Evolutionary conservation across 345 rosid species (phyloP).

Genomic region (Trapa bicornis): DNA sequence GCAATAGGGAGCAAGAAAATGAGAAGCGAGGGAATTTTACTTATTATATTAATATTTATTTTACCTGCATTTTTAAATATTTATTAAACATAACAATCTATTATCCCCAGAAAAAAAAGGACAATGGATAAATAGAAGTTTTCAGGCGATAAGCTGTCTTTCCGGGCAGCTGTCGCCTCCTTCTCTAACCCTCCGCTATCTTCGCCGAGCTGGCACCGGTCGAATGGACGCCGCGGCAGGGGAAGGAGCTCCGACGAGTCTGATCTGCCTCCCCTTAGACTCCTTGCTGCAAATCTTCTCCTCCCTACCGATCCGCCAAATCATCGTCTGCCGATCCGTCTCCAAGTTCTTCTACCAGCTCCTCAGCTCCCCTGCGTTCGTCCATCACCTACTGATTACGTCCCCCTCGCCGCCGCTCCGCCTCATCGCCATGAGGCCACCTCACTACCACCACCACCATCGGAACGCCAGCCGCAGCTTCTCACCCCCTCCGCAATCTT

Average conservation of each 20-base stretch:
- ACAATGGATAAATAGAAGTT: neutral
- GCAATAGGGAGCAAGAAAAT: too few species aligned
- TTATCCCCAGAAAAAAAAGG: neutral
- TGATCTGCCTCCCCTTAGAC: slow-evolving; percentile 55
- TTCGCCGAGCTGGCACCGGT: slow-evolving; percentile 1
- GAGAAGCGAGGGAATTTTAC: too few species aligned
- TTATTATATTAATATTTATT: too few species aligned
- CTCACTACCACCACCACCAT: slow-evolving; percentile 10
- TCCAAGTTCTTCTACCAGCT: slow-evolving; percentile 49
- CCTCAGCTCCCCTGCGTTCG: slow-evolving; percentile 41
- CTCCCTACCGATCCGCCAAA: slow-evolving; percentile 58
- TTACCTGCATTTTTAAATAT: too few species aligned
- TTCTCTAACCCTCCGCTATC: neutral
- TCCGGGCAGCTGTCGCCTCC: neutral
- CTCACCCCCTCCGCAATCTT: slow-evolving; percentile 3
- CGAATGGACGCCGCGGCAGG: slow-evolving; percentile 3
- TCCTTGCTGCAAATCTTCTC: slow-evolving; percentile 75
- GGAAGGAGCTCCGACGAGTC: neutral
- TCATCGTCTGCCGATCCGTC: slow-evolving; percentile 59
- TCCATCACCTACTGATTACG: slow-evolving; percentile 14
- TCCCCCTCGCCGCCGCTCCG: slow-evolving; percentile 31
- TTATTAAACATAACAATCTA: too few species aligned
- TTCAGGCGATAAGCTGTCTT: neutral
- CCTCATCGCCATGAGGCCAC: slow-evolving; percentile 54
- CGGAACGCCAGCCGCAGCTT: slow-evolving; percentile 26